Base-by-base conservation (phyloP, 768 basidiomycete genomes). In the Leucocoprinus sp. region DNA sequence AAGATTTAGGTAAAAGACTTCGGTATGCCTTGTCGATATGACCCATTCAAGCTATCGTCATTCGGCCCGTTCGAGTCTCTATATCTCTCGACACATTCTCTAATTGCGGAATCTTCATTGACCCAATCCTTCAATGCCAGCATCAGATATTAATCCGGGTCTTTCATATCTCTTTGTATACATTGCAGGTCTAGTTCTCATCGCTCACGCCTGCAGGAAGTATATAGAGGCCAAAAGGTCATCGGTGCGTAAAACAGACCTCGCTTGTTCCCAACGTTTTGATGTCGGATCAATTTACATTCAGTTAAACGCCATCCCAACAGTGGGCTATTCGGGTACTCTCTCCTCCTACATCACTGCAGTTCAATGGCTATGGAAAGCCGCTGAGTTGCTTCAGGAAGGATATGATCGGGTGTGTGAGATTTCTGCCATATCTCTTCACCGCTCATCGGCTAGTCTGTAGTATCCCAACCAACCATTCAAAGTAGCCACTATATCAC, bases 281-380 rank as follows among this genome's bases (percentile, higher is more conserved):
- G n/a, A 19, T n/a, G n/a, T n/a, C n/a, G n/a, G n/a, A n/a, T n/a
- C n/a, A n/a, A n/a, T n/a, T n/a, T n/a, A n/a, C n/a, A n/a, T n/a
- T n/a, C n/a, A 46, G 45, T 15, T 50, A 11, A 37, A 42, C 19
- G 14, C n/a, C 22, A 49, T 58, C 28, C 58, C 58, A 5, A 49
- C 57, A 1, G 48, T 59, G 5, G 61, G 63, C 0, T 53, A 49
- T 35, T 52, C 54, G 5, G 54, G 53, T 8, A 50, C 53, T 17
- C 8, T 64, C 8, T 39, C 54, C 1, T 62, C 59, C 4, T 56
- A 57, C 27, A 29, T 64, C 4, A 52, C 51, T 3, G 59, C 54
- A 7, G 40, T 56, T 26, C 36, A 54, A 9, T 62, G 57, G 43
- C 24, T 58, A 0, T 52, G 51, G 40, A 51, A 54, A 14, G 53